Base-by-base conservation (phyloP, 2,329 filamentous ascomycete genomes). In the Parastagonospora nodorum region DNA sequence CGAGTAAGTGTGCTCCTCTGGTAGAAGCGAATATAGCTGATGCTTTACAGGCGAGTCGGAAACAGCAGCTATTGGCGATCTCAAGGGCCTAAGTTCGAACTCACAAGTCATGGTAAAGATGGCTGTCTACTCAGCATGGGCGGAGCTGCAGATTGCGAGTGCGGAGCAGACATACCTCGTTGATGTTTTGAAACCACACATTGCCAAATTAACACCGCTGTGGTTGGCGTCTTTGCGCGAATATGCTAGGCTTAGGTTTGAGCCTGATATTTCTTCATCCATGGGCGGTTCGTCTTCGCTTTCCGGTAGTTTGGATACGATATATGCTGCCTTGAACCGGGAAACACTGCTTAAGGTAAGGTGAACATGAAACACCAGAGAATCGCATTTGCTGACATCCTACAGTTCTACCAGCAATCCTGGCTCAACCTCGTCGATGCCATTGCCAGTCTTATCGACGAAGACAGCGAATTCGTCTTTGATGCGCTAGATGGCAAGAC, bases 31-130 rank as follows among this genome's bases (percentile, higher is more conserved):
- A 55, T 64, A 41, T 65, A 16, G 5, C 52, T 69, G 45, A 69
- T 39, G 11, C 27, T 8, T 1, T 29, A 9, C 41, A 81, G 79
- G 76, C 39, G 90, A 95, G 55, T 81, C 84, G 1, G 89, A 95
- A 63, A 88, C 88, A 37, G 90, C 89, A 0, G 86, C 90, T 16
- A 97, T 99, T 68, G 94, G 94, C 12, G 95, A 99, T 61, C 80
- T 99, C 5, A 91, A 90, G 74, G 91, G 90, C 0, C 84, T 99
- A 14, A 97, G 92, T 69, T 92, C 93, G 2, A 99, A 99, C 71
- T 93, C 94, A 0, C 90, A 95, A 68, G 91, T 97, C 42, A 99
- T 99, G 94, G 91, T 99, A 48, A 96, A 96, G 74, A 94, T 97
- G 84, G 88, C 94, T 0, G 88, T 99, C 2, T 96, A 96, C 73